A percentile compares a stretch with the other conserved stretches of the same genome.
phyloP scores from a whole-genome alignment of 2,329 filamentous ascomycete genomes.

The Aspergillus ochraceoroseus region DNA sequence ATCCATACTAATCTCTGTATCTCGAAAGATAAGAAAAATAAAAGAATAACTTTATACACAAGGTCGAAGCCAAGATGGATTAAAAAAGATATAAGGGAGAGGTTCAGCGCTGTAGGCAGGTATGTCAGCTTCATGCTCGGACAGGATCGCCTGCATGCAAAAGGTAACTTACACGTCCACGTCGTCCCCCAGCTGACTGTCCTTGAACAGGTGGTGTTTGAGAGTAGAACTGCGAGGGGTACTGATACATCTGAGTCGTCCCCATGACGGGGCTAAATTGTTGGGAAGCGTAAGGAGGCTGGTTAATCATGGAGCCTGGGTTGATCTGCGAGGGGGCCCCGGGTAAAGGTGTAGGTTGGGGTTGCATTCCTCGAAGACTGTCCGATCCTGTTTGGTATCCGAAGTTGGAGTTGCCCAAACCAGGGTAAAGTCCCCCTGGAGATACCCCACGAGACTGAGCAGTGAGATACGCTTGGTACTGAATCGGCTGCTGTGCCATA shows the following conservation, averaged over 20 bases:
- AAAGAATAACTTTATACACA: constrained; percentile 37
- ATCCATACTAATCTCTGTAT: constrained; percentile 34
- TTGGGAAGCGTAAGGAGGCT: constrained; percentile 43
- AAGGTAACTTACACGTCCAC: constrained; percentile 50
- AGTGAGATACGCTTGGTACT: constrained; percentile 55
- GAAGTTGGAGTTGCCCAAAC: constrained; percentile 43
- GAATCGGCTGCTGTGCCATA: constrained; percentile 49
- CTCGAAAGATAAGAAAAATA: constrained; percentile 18
- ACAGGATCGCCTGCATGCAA: constrained; percentile 6
- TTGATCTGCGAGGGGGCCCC: constrained; percentile 36
- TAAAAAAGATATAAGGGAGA: constrained; percentile 25
- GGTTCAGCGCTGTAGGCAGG: constrained; percentile 30
- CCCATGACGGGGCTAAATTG: constrained; percentile 46
- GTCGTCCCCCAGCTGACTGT: constrained; percentile 47
- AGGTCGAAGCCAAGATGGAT: constrained; percentile 28
- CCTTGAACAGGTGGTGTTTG: constrained; percentile 43
- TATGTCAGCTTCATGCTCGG: constrained; percentile 14
- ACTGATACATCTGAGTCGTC: constrained; percentile 48
- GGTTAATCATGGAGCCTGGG: constrained; percentile 46
- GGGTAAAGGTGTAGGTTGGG: constrained; percentile 36
- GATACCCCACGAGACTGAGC: constrained; percentile 43
- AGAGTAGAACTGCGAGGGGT: constrained; percentile 49
- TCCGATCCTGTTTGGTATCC: constrained; percentile 42
- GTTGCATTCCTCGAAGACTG: constrained; percentile 40
- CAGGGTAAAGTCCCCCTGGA: constrained; percentile 44